Evolutionary conservation across 1,139 yeast genomes (phyloP).

Genomic region (Yamadazyma sp.): DNA sequence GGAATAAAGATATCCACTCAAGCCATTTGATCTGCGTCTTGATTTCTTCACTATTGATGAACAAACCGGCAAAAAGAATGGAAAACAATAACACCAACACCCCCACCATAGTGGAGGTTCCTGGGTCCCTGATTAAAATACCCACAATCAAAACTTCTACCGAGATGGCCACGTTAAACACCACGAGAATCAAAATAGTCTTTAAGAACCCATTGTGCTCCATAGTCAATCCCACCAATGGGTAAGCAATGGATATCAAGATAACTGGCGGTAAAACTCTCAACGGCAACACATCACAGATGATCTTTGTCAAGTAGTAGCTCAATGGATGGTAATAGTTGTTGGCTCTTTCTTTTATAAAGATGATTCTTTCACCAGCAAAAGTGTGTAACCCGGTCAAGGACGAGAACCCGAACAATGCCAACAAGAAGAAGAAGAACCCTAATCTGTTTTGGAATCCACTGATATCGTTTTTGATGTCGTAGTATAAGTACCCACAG

Average conservation of each 20-base stretch:
- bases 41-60: constrained; percentile 77
- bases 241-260: constrained; percentile 82
- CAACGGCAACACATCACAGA: constrained; percentile 88
- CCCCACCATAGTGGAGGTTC: constrained; percentile 88
- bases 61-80: constrained; percentile 86
- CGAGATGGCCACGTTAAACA: constrained; percentile 86
- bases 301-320: constrained; percentile 78
- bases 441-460: constrained; percentile 97
- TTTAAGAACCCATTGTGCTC: constrained; percentile 75
- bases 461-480: constrained; percentile 82
- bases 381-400: constrained; percentile 89
- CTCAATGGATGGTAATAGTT: constrained; percentile 87
- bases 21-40: constrained; percentile 73
- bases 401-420: constrained; percentile 91
- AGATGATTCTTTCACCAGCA: constrained; percentile 82
- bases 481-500: constrained; percentile 82
- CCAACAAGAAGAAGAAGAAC: constrained; percentile 81
- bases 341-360: constrained; percentile 89
- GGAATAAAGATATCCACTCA: constrained; percentile 86
- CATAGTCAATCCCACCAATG: constrained; percentile 84
- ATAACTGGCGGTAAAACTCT: constrained; percentile 88
- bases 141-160: constrained; percentile 85
- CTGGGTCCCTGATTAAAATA: constrained; percentile 82
- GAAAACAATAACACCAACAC: constrained; percentile 82
- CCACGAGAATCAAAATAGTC: constrained; percentile 64